Base-by-base conservation (phyloP, 176 grass and related monocot genomes). In the Triticum monococcum region DNA sequence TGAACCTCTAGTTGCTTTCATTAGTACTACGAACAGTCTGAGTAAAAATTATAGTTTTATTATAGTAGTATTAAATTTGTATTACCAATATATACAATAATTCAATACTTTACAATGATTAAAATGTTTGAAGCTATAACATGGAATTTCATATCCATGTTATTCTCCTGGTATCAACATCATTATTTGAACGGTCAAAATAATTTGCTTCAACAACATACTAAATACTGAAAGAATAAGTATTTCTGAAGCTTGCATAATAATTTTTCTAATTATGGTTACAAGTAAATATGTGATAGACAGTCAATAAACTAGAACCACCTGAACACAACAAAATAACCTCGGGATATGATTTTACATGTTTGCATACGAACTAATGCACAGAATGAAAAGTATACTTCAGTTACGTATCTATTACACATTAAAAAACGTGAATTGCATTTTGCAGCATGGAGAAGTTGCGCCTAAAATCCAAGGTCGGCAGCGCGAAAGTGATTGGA, bases 371-470 rank as follows among this genome's bases (percentile, higher is more conserved):
- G 16, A 33, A 33, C 2, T 68, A 35, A 17, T 68, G 14, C 16
- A 33, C 14, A 33, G 1, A 68, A 68, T 68, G 65, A 32, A 68
- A 17, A 37, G 9, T 37, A 37, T 20, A 69, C 8, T 5, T 69
- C 17, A 22, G 17, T 69, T 22, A 69, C 17, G 20, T 71, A 36
- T 70, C 32, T 31, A 32, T 28, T 28, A 28, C 11, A 64, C 5
- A 52, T 52, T 52, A 17, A 17, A 52, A 52, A 17, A 52, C 0
- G 48, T 0, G 1, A 52, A 16, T 17, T 52, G 14, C 5, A 52
- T 52, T 52, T 64, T 66, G 62, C 62, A 81, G 24, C 14, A 81
- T 81, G 78, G 78, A 80, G 38, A 46, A 66, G 38, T 41, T 48
- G 24, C 79, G 25, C 79, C 25, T 81, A 9, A 45, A 66, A 68